These are phyloP conservation scores for Tulasnella sp. DNA, from an alignment of 768 basidiomycete genomes.

Conservation along the genomic window DNA sequence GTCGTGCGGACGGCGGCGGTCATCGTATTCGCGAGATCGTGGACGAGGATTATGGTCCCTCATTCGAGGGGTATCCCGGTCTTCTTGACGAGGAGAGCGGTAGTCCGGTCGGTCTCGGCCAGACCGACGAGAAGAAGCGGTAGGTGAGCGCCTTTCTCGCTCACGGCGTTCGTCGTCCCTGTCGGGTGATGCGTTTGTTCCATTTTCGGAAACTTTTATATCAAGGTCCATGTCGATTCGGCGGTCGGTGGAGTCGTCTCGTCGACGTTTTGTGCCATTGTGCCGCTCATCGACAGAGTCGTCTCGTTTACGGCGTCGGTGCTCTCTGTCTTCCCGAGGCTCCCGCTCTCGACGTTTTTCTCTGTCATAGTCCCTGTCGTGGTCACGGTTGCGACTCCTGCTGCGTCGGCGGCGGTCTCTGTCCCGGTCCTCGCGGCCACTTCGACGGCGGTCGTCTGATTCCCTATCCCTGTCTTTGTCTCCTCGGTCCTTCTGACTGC, in stretches of 20 bases:
- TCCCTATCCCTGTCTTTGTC: conserved; percentile 31
- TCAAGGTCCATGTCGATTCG: conserved; percentile 17
- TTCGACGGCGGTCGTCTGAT: conserved; percentile 10
- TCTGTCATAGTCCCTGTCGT: conserved; percentile 40
- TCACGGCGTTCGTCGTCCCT: conserved; percentile 19
- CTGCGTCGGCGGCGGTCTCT: conserved; percentile 13
- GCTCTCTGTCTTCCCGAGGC: conserved; percentile 37
- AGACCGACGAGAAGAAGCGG: conserved; percentile 27
- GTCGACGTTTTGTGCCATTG: conserved; percentile 13
- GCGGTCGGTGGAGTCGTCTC: conserved; percentile 14
- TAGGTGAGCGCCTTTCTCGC: conserved; percentile 32
- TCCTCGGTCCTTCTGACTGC: conserved; percentile 36
- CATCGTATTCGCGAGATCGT: conserved; percentile 30
- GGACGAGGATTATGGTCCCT: conserved; percentile 15
- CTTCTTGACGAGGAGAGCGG: conserved; percentile 32
- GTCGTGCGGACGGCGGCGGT: conserved; percentile 22
- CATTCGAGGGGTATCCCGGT: conserved; percentile 27
- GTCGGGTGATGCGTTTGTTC: not conserved
- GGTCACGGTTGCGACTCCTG: conserved; percentile 33
- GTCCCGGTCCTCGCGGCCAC: conserved; percentile 18
- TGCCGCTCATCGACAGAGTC: conserved; percentile 33
- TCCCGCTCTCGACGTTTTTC: conserved; percentile 36
- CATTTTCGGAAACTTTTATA: conserved; percentile 6
- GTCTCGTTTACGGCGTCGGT: conserved; percentile 52
- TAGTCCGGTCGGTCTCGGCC: conserved; percentile 10